Conservation (phyloP, 169 alveolate species). For the Cryptosporidium muris region DNA sequence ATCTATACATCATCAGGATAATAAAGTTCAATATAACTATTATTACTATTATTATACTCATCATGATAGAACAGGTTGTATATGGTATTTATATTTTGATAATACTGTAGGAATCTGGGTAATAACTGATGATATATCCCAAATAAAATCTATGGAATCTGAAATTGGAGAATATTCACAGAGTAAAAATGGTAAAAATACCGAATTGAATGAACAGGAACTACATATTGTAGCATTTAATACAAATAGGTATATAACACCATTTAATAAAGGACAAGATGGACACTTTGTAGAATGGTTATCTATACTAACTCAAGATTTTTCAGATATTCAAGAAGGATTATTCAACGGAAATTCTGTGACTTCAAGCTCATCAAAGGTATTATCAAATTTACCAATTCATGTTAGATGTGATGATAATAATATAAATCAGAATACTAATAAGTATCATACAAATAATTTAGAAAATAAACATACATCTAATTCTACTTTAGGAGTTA, state of each 20-base stretch:
- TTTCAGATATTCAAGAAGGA: no score
- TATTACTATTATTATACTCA: conserved; percentile 55
- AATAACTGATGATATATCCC: background rate
- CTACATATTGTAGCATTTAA: conserved; percentile 23
- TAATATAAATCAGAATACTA: background rate
- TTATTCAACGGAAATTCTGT: background rate
- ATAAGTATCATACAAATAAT: background rate
- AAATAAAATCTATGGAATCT: no score
- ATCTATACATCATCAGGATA: no score
- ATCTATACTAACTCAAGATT: no score
- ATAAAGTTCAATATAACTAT: background rate
- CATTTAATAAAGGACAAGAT: conserved; percentile 56
- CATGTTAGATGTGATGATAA: conserved; percentile 10
- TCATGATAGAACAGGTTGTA: background rate
- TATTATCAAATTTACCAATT: conserved; percentile 2
- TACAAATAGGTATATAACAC: conserved; percentile 1
- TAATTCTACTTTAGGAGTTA: background rate
- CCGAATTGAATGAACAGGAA: background rate
- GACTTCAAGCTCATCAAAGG: background rate
- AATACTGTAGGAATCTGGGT: conserved; percentile 14
- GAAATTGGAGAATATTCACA: no score
- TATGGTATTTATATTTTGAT: conserved; percentile 40
- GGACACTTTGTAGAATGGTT: conserved; percentile 42
- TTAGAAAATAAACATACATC: no score
- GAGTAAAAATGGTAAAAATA: conserved; percentile 8